Percentiles rank a stretch among this genome's conserved stretches.
phyloP scores from a whole-genome alignment of 129 eudicot genomes.

The Chrysanthemum seticuspe region DNA sequence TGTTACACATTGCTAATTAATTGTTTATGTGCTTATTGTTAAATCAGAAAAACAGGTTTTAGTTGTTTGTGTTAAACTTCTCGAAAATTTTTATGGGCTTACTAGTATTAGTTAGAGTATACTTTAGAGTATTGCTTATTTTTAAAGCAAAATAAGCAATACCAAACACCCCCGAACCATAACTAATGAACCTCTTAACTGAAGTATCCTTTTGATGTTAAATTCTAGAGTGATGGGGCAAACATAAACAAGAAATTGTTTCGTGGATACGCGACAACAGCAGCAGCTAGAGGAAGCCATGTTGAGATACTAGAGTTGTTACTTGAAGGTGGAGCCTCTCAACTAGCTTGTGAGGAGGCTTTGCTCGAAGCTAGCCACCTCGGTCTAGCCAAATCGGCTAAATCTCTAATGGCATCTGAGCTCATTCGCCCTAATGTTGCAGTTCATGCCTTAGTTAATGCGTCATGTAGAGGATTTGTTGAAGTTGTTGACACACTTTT shows the following conservation, averaged over 20 bases:
- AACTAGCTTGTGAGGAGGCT: constrained; percentile 81
- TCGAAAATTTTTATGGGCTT: too few relatives aligned
- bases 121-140: too few relatives aligned
- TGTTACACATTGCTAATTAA: too few relatives aligned
- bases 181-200: not conserved
- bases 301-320: constrained; percentile 63
- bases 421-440: constrained; percentile 70
- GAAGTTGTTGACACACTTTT: constrained; percentile 67
- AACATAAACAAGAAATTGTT: constrained; percentile 70
- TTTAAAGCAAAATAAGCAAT: too few relatives aligned
- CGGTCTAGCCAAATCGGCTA: constrained; percentile 54
- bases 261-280: constrained; percentile 81
- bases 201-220: not conserved
- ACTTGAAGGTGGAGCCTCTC: constrained; percentile 65
- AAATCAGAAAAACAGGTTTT: too few relatives aligned
- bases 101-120: too few relatives aligned
- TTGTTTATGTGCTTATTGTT: too few relatives aligned
- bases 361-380: constrained; percentile 70
- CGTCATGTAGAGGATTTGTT: constrained; percentile 70
- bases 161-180: too few relatives aligned
- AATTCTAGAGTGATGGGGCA: constrained; percentile 65
- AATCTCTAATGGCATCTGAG: constrained; percentile 67
- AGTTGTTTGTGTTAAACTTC: too few relatives aligned
- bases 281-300: constrained; percentile 78
- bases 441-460: constrained; percentile 65